phyloP scores from a whole-genome alignment of 176 grass and related monocot genomes.

The Triticum timopheevii region DNA sequence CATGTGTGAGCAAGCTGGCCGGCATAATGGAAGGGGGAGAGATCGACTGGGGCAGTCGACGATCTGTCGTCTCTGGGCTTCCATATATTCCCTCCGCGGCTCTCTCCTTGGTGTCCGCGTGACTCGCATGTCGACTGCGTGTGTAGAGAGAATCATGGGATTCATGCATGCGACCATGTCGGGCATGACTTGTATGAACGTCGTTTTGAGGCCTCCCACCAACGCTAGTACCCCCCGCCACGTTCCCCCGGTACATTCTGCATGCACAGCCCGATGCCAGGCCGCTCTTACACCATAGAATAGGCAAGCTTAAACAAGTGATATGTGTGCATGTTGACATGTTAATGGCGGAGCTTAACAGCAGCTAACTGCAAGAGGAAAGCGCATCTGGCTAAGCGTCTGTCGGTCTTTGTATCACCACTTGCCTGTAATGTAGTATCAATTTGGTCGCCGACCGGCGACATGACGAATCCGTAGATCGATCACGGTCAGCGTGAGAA shows the following conservation, averaged over 20 bases:
- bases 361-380: not conserved
- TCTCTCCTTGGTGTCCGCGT: conserved; percentile 1
- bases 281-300: not conserved
- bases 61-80: not conserved
- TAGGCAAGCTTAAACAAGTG: not conserved
- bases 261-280: not conserved
- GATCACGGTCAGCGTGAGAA: not conserved
- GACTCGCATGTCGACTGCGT: not conserved
- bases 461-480: not conserved
- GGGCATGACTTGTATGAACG: not conserved
- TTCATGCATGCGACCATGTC: conserved; percentile 23
- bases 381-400: not conserved
- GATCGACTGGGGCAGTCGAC: not conserved
- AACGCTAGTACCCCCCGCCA: conserved; percentile 10
- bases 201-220: conserved; percentile 33
- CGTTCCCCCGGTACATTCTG: conserved; percentile 13
- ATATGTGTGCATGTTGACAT: not conserved
- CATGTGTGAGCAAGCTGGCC: conserved; percentile 28
- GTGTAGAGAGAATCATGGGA: not conserved
- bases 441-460: not conserved
- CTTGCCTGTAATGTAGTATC: not conserved
- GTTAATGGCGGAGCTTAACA: not conserved
- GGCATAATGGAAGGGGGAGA: not conserved
- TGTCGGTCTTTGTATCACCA: not conserved
- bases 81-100: not conserved